Conservation (phyloP, 2,329 filamentous ascomycete genomes). For the Tolypocladium sp. region DNA sequence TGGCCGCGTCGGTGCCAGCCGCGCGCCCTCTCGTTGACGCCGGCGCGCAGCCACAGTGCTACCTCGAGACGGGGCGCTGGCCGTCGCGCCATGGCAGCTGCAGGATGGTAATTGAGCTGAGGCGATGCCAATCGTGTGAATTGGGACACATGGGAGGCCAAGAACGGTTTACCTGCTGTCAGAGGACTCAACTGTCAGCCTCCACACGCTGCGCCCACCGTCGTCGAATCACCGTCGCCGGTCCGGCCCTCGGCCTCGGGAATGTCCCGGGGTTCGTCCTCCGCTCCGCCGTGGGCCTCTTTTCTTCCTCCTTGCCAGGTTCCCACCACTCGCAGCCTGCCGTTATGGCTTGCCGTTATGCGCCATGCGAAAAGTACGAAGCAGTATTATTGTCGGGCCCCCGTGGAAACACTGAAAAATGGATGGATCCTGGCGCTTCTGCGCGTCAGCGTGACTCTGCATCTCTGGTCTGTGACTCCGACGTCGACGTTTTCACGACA, state of each 20-base stretch:
- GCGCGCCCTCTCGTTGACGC: conserved; percentile 1
- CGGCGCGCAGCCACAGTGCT: background rate
- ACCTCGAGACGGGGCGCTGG: background rate
- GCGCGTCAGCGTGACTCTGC: background rate
- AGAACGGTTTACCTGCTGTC: background rate
- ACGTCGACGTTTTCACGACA: background rate
- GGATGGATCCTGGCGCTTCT: background rate
- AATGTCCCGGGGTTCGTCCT: background rate
- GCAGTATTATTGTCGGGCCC: background rate
- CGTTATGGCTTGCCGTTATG: background rate
- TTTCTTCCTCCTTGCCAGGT: background rate
- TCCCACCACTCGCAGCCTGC: background rate
- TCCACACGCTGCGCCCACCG: background rate
- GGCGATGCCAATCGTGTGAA: background rate
- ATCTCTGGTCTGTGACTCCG: background rate
- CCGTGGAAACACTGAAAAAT: background rate
- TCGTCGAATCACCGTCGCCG: background rate
- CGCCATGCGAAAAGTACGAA: background rate
- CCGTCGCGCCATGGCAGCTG: too few species aligned
- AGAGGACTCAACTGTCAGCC: background rate
- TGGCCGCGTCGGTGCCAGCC: background rate
- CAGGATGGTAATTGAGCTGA: background rate
- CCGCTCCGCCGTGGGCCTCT: background rate
- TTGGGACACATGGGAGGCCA: too few species aligned
- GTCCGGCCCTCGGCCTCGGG: background rate